Evolutionary conservation across 495 filamentous ascomycete genomes (phyloP), one percentile per base, ranked within the genome.

Genomic region (Hyaloscypha bicolor): DNA sequence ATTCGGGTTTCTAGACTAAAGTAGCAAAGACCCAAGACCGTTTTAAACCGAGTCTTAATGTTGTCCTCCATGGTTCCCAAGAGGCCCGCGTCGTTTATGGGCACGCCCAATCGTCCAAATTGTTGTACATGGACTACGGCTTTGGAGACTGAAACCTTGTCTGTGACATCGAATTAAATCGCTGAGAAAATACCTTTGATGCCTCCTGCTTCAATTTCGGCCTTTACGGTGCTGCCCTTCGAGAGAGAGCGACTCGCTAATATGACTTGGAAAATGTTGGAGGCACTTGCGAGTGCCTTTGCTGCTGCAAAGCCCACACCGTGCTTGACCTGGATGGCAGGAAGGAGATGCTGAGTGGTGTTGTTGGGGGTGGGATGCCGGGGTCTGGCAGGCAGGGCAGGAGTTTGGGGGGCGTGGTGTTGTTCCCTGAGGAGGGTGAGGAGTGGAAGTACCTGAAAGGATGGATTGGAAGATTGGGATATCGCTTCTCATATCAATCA

Each of bases 51-150:
- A 32, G 8, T 61, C 31, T 52, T 32, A 6, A 32, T n/a, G 35
- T 37, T 37, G n/a, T 60, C 55, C 2, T 35, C 42, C 30, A 33
- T 30, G 2, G 9, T 4, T 9, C 79, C 78, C 3, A 75, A 75
- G 39, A 76, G 81, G 6, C 83, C 86, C 2, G 86, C 84, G 63
- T 88, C 88, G 69, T 87, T 87, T 12, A 88, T 79, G 12, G 88
- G 74, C 0, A 87, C 77, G 60, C 88, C 85, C 39, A 88, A 77
- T 4, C 77, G 62, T 2, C 81, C 80, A 39, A 62, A 73, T 22
- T 74, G 69, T 12, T 75, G 11, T 21, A 83, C 70, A 2, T 66
- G 62, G 4, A 72, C 60, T 1, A 72, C 75, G 48, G 82, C 81
- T 21, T 61, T 56, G 14, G 73, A 63, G 52, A 83, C 82, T 14